phyloP scores from a whole-genome alignment of 306 rosid genomes.

The Phaseolus lunatus region DNA sequence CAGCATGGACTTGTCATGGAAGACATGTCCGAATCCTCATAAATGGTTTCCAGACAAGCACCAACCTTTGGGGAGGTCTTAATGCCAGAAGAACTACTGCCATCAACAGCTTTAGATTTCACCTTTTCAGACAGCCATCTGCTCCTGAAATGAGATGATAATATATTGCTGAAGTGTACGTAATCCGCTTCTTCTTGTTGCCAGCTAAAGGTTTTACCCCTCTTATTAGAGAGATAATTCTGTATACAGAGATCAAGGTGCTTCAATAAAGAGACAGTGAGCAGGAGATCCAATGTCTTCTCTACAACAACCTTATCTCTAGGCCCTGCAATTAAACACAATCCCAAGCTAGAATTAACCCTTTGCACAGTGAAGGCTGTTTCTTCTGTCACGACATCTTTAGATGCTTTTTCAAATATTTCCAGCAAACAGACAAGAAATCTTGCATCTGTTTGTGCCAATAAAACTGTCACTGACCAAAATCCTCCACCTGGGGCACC shows the following conservation, averaged over 20 bases:
- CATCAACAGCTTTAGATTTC: conserved; percentile 53
- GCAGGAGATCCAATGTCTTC: conserved; percentile 64
- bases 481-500: conserved; percentile 88
- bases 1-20: conserved; percentile 39
- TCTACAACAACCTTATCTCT: conserved; percentile 55
- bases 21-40: conserved; percentile 74
- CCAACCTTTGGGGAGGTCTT: conserved; percentile 53
- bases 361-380: conserved; percentile 51
- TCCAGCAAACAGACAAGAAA: conserved; percentile 65
- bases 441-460: conserved; percentile 68
- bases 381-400: conserved; percentile 54
- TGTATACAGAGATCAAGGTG: conserved; percentile 64
- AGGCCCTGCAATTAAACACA: conserved; percentile 82
- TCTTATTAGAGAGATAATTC: conserved; percentile 54
- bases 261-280: conserved; percentile 66
- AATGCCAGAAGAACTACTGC: conserved; percentile 45
- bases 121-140: conserved; percentile 84
- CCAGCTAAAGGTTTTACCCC: conserved; percentile 63
- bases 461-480: conserved; percentile 78
- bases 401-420: conserved; percentile 47
- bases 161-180: conserved; percentile 59
- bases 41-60: conserved; percentile 67
- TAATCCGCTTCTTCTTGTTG: conserved; percentile 74
- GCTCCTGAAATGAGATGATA: conserved; percentile 78
- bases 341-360: conserved; percentile 64